Percentiles rank a stretch among this genome's conserved stretches.
phyloP scores from a whole-genome alignment of 352 stramenopile genomes.

The Phytophthora foliorum region DNA sequence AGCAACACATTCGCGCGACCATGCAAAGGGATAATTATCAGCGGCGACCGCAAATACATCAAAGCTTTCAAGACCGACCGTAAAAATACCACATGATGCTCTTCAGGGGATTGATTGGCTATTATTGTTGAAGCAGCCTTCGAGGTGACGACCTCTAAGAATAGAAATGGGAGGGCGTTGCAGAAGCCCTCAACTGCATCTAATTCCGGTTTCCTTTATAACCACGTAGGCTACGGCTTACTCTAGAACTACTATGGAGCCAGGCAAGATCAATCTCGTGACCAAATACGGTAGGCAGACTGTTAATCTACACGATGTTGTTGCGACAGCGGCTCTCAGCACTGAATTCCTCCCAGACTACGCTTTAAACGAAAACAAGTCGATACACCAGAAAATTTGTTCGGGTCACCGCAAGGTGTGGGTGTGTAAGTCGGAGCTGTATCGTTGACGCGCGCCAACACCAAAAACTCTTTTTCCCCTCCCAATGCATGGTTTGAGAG shows the following conservation, averaged over 20 bases:
- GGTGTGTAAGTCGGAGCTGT: background rate
- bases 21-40: background rate
- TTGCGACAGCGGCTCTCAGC: background rate
- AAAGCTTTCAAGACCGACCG: background rate
- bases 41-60: background rate
- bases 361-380: background rate
- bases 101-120: background rate
- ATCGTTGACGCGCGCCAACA: background rate
- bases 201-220: too few species aligned
- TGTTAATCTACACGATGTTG: background rate
- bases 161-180: too few species aligned
- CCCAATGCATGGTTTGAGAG: background rate
- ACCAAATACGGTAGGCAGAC: background rate
- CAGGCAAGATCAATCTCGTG: background rate
- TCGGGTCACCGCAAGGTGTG: background rate
- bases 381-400: background rate
- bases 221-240: too few species aligned
- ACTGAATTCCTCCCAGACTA: background rate
- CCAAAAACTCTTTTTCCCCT: background rate
- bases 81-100: background rate
- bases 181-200: too few species aligned
- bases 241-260: background rate
- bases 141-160: too few species aligned
- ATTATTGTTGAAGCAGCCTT: too few species aligned
- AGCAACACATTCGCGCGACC: too few species aligned